Base-by-base conservation (phyloP, 805 yeast genomes). In the Yarrowia yakushimensis region DNA sequence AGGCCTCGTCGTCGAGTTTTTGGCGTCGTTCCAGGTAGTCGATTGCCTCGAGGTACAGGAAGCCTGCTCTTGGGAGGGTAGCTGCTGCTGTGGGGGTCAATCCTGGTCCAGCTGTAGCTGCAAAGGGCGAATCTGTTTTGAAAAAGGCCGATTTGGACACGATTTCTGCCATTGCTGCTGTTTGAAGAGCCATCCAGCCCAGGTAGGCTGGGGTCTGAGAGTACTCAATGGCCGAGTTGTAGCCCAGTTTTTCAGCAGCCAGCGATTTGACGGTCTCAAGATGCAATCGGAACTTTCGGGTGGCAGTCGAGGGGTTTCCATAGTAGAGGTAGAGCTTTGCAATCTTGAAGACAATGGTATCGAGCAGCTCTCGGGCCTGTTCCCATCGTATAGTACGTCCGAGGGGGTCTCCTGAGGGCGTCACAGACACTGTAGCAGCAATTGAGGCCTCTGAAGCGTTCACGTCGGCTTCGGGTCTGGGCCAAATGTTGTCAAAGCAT, bases 271-370 rank as follows among this genome's bases (percentile, higher is more conserved):
- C 82, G 52, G 80, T 81, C 31, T 78, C 78, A 1, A 87, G 69
- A 74, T 90, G 97, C 18, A 82, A 77, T 37, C 79, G 79, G 69
- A 88, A 90, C 70, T 85, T 87, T 64, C 80, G 77, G 67, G 83
- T 82, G 0, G 92, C 89, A 52, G 77, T 67, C 37, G 84, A 77
- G 0, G 87, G 80, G 65, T 82, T 83, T 42, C 82, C 87, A 13
- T 82, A 63, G 13, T 87, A 83, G 25, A 88, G 76, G 67, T 84
- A 81, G 1, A 84, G 76, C 65, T 87, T 79, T 8, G 82, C 81
- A 10, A 88, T 83, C 67, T 86, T 88, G 57, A 86, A 77, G 0
- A 87, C 85, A 6, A 82, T 69, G 4, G 83, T 70, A 69, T 90
- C 96, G 6, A 87, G 70, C 50, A 87, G 71, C 10, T 70, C 68